Conservation (phyloP, 78 protist genomes). For the Dictyostelium citrinum region DNA sequence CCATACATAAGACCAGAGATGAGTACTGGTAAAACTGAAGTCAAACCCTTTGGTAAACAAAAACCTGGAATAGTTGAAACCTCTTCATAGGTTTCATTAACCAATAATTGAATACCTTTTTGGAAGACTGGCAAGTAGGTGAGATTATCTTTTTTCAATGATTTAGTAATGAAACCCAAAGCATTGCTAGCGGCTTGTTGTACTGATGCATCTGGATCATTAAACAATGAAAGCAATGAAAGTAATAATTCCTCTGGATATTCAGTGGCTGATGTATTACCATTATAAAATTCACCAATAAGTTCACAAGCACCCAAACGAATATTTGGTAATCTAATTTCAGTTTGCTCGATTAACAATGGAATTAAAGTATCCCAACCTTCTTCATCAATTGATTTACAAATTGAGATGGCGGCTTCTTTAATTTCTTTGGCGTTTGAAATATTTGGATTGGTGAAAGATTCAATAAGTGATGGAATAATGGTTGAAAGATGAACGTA, state of each 20-base stretch:
- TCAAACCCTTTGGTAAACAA: slow-evolving; percentile 84
- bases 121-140: slow-evolving; percentile 24
- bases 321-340: slow-evolving; percentile 3
- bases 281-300: slow-evolving; percentile 32
- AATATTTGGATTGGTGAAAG: slow-evolving; percentile 23
- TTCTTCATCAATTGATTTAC: neutral
- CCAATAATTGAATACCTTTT: slow-evolving; percentile 20
- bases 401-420: slow-evolving; percentile 23
- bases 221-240: slow-evolving; percentile 24
- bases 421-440: slow-evolving; percentile 16
- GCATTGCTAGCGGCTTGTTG: slow-evolving; percentile 64
- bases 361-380: slow-evolving; percentile 47
- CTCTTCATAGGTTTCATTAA: neutral
- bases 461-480: slow-evolving; percentile 76
- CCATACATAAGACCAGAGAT: slow-evolving; percentile 88
- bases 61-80: slow-evolving; percentile 48
- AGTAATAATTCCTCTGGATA: slow-evolving; percentile 18
- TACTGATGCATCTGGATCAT: slow-evolving; percentile 43
- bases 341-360: slow-evolving; percentile 59
- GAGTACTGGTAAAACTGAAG: slow-evolving; percentile 80
- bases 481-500: slow-evolving; percentile 67
- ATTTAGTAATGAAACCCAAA: slow-evolving; percentile 26
- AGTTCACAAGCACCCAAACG: slow-evolving; percentile 45
- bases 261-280: slow-evolving; percentile 5
- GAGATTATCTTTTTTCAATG: slow-evolving; percentile 69